These are phyloP conservation scores for Coemansia sp. DNA, from an alignment of 371 early-diverging fungal genomes.

Conservation along the genomic window DNA sequence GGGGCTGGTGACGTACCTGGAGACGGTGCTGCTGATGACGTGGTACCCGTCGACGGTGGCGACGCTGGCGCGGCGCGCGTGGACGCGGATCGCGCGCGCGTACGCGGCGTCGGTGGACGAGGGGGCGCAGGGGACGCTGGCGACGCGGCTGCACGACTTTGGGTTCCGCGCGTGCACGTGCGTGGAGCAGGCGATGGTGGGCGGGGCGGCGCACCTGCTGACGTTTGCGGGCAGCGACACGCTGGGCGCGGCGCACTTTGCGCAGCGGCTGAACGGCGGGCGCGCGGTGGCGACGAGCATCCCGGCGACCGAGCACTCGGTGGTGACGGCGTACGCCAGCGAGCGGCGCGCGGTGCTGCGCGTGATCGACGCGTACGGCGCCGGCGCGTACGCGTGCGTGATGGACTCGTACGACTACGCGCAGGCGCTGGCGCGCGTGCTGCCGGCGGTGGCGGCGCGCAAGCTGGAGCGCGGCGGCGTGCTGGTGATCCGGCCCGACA, in stretches of 20 bases:
- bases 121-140: slow-evolving; percentile 35
- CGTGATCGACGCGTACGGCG: slow-evolving; percentile 65
- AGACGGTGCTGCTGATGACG: slow-evolving; percentile 75
- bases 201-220: slow-evolving; percentile 76
- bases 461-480: slow-evolving; percentile 68
- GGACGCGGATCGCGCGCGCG: slow-evolving; percentile 56
- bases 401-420: slow-evolving; percentile 77
- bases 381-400: slow-evolving; percentile 74
- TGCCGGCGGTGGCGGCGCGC: slow-evolving; percentile 62
- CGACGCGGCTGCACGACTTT: slow-evolving; percentile 77
- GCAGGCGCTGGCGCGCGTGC: slow-evolving; percentile 63
- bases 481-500: slow-evolving; percentile 79
- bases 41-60: slow-evolving; percentile 88
- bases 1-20: slow-evolving; percentile 75
- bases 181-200: slow-evolving; percentile 81
- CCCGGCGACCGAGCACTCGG: slow-evolving; percentile 88
- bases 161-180: slow-evolving; percentile 86
- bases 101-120: slow-evolving; percentile 67
- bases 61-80: slow-evolving; percentile 68
- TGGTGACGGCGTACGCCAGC: slow-evolving; percentile 71
- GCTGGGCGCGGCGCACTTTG: slow-evolving; percentile 71
- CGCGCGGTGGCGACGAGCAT: slow-evolving; percentile 70
- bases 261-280: slow-evolving; percentile 73
- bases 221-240: slow-evolving; percentile 82
- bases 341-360: slow-evolving; percentile 67